Percentiles rank a stretch among this genome's conserved stretches.
Evolutionary conservation across 257 asterid genomes (phyloP).

Genomic region (Petrea volubilis): DNA sequence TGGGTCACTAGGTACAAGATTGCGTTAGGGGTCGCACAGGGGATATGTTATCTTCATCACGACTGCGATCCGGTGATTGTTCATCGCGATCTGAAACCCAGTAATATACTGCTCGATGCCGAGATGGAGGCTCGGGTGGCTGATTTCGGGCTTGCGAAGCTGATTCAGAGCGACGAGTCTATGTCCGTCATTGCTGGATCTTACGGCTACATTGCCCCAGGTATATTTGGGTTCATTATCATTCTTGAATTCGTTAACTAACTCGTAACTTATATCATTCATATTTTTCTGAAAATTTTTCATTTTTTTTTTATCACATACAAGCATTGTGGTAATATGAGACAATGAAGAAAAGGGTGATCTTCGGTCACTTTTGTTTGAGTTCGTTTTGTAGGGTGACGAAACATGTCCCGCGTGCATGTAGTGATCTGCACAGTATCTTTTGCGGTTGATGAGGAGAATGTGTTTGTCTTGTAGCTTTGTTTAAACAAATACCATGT

Average conservation of each 20-base stretch:
- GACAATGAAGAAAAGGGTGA: too few species aligned
- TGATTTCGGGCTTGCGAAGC: slow-evolving; percentile 86
- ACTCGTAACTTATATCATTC: too few species aligned
- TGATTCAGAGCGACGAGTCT: slow-evolving; percentile 64
- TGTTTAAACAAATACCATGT: not conserved
- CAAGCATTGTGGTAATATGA: too few species aligned
- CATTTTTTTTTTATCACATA: not conserved
- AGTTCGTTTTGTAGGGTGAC: slow-evolving; percentile 58
- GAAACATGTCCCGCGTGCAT: slow-evolving; percentile 26
- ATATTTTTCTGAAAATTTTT: too few species aligned
- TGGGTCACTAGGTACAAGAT: slow-evolving; percentile 77
- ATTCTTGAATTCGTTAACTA: too few species aligned
- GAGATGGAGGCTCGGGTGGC: slow-evolving; percentile 88
- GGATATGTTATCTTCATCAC: slow-evolving; percentile 85
- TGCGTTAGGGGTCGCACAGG: slow-evolving; percentile 85
- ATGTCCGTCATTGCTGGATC: slow-evolving; percentile 95
- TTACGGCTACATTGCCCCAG: slow-evolving; percentile 96
- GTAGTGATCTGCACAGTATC: not conserved
- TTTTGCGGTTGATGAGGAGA: not conserved
- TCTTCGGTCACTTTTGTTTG: slow-evolving; percentile 31
- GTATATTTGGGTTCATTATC: too few species aligned
- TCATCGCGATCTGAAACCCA: slow-evolving; percentile 72
- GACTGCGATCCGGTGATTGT: slow-evolving; percentile 83
- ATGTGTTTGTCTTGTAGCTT: not conserved
- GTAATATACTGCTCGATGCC: slow-evolving; percentile 69